phyloP scores from a whole-genome alignment of 2,329 filamentous ascomycete species.

The Chrysoporthe puriensis region DNA sequence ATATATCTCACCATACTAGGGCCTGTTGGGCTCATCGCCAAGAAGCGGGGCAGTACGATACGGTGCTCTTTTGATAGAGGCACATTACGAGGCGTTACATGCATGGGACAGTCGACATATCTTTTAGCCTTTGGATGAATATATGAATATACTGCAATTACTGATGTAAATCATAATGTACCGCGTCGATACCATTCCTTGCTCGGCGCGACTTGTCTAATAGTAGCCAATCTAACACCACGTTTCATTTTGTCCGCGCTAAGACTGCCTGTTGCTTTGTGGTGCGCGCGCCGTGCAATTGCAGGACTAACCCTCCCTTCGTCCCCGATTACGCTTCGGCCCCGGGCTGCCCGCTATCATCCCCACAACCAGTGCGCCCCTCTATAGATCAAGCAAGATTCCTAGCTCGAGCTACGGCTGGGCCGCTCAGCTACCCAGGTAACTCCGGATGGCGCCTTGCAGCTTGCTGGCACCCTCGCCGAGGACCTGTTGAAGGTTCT shows the following conservation, averaged over 20 bases:
- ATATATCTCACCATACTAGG: not conserved
- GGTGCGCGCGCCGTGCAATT: not conserved
- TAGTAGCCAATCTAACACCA: constrained; percentile 24
- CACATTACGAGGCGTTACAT: not conserved
- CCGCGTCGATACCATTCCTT: constrained; percentile 10
- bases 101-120: not conserved
- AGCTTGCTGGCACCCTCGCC: constrained; percentile 85
- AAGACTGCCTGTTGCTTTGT: not conserved
- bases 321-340: not conserved
- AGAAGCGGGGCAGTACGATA: not conserved
- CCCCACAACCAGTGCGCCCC: not conserved
- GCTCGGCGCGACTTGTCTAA: constrained; percentile 21
- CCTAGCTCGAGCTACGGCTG: not conserved
- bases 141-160: constrained; percentile 14
- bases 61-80: not conserved
- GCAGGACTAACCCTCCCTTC: not conserved
- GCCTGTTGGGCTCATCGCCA: not conserved
- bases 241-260: constrained; percentile 4
- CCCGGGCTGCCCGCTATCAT: not conserved
- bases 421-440: constrained; percentile 58
- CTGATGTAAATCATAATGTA: constrained; percentile 7
- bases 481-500: constrained; percentile 81
- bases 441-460: constrained; percentile 73
- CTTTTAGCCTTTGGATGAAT: not conserved
- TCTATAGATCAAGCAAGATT: not conserved